These are phyloP conservation scores for Prunella vulgaris DNA, from an alignment of 257 asterid genomes.

Conservation along the genomic window DNA sequence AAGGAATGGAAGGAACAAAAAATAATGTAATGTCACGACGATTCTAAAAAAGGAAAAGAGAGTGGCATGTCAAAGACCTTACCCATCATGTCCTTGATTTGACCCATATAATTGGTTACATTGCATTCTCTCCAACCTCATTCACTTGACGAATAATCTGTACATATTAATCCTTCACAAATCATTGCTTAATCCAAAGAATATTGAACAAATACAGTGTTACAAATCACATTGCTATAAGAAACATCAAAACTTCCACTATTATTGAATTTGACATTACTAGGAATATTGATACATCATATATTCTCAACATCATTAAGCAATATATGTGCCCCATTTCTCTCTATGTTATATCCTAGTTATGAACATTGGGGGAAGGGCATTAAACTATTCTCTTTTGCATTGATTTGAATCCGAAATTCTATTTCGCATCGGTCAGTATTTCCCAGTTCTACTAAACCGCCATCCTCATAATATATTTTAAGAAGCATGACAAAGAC, in stretches of 20 bases:
- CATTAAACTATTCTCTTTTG: too few relatives aligned
- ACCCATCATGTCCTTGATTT: constrained; percentile 68
- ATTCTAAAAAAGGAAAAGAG: too few relatives aligned
- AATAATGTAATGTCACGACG: too few relatives aligned
- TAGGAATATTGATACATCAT: neutral
- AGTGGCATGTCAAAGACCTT: constrained; percentile 38
- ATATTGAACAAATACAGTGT: neutral
- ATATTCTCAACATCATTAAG: neutral
- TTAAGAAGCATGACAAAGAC: neutral
- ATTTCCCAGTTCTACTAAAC: neutral
- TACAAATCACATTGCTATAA: neutral
- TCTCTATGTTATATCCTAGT: too few relatives aligned
- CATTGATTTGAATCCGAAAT: too few relatives aligned
- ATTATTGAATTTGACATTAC: neutral
- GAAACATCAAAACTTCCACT: neutral
- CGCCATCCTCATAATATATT: neutral
- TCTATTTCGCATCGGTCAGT: neutral
- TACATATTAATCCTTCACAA: neutral
- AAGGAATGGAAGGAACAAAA: neutral
- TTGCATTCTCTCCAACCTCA: constrained; percentile 57
- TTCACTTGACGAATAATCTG: constrained; percentile 78
- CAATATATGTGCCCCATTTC: neutral
- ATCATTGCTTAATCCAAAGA: neutral
- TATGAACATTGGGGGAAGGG: too few relatives aligned
- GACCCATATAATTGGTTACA: constrained; percentile 50